Evolutionary conservation across 23 red algal genomes (phyloP).

Genomic region (Agarophyton chilense): DNA sequence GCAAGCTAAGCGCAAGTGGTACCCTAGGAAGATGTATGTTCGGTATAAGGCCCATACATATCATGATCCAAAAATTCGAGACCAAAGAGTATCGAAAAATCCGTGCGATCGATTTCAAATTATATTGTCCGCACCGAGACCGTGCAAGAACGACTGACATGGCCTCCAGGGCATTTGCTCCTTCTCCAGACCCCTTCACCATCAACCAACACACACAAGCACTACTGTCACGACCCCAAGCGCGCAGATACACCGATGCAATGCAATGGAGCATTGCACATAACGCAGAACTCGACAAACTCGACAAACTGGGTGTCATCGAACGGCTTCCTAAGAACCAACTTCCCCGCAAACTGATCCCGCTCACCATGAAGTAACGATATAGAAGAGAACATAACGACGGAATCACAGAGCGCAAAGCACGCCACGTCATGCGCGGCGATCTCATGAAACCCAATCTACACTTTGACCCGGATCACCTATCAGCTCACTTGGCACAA

Average conservation of each 20-base stretch:
- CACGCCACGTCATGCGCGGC: constrained; percentile 1
- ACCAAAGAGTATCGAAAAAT: too few relatives aligned
- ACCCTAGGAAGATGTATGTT: background rate
- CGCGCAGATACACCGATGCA: background rate
- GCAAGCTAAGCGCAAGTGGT: too few relatives aligned
- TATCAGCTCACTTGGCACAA: background rate
- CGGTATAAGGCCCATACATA: too few relatives aligned
- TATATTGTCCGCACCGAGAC: too few relatives aligned
- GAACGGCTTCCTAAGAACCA: background rate
- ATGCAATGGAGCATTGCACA: background rate
- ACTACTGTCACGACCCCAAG: background rate
- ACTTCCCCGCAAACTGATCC: background rate
- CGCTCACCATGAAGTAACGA: background rate
- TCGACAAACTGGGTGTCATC: background rate
- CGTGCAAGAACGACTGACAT: too few relatives aligned
- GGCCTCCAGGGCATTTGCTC: too few relatives aligned
- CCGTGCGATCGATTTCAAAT: too few relatives aligned
- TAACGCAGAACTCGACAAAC: background rate
- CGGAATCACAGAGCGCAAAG: background rate
- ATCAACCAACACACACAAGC: too few relatives aligned
- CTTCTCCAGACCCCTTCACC: too few relatives aligned
- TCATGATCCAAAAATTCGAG: too few relatives aligned
- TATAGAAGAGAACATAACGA: background rate
- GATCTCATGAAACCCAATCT: too few relatives aligned
- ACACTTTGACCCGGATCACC: constrained; percentile 13